Conservation (phyloP, 257 asterid species). For the Solanum pimpinellifolium region DNA sequence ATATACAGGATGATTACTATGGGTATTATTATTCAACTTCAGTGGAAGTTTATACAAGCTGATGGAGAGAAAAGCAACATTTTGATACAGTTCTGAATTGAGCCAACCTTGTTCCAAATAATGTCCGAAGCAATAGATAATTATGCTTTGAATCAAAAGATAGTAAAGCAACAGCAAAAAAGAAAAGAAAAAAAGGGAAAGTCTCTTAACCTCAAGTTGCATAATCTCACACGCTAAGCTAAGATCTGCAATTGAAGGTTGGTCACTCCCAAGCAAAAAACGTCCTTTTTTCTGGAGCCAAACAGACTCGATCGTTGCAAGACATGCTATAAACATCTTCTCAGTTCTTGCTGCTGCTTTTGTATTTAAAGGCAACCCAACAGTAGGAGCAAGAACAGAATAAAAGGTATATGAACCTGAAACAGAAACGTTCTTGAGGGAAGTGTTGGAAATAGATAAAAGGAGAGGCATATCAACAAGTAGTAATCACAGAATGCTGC, state of each 20-base stretch:
- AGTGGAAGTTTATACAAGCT: neutral
- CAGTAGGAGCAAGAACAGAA: constrained; percentile 40
- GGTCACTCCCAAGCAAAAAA: constrained; percentile 61
- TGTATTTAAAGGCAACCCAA: constrained; percentile 55
- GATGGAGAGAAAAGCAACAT: neutral
- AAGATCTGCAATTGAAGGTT: constrained; percentile 89
- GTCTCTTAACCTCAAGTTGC: constrained; percentile 63
- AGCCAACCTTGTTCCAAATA: no score
- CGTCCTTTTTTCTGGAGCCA: constrained; percentile 71
- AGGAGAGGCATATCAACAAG: neutral
- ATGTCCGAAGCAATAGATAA: neutral
- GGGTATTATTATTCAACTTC: neutral
- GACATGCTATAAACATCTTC: constrained; percentile 56
- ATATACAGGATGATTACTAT: neutral
- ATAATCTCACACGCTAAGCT: constrained; percentile 75
- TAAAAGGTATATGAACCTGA: constrained; percentile 42
- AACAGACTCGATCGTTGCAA: constrained; percentile 42
- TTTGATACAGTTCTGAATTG: neutral
- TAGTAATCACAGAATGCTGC: neutral
- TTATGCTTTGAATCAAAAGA: neutral
- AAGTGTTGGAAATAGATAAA: neutral
- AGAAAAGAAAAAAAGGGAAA: neutral
- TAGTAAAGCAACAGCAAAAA: neutral
- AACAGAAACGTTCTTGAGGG: neutral
- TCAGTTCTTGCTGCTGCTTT: constrained; percentile 57